Conservation (phyloP, 2,329 filamentous ascomycete genomes). For the Claviceps purpurea region DNA sequence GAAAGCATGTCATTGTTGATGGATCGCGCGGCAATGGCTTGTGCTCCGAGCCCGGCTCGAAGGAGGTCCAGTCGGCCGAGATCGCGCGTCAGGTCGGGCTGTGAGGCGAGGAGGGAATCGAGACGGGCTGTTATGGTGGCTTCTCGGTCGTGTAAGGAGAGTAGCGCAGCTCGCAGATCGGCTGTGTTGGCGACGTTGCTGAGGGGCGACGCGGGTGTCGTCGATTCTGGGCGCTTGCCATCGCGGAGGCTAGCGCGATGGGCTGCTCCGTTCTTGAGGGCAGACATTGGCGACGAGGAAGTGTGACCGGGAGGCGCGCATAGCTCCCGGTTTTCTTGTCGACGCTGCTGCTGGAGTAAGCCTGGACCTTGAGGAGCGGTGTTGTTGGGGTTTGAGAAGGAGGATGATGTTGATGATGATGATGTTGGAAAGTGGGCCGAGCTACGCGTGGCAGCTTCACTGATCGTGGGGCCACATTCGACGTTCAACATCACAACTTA, state of each 20-base stretch:
- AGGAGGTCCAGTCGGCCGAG: slow-evolving; percentile 78
- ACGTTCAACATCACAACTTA: background rate
- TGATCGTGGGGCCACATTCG: background rate
- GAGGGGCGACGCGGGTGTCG: slow-evolving; percentile 27
- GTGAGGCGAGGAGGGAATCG: slow-evolving; percentile 63
- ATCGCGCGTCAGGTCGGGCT: slow-evolving; percentile 77
- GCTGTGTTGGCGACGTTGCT: slow-evolving; percentile 60
- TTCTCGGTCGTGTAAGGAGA: slow-evolving; percentile 64
- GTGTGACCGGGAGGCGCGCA: slow-evolving; percentile 27
- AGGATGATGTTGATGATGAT: background rate
- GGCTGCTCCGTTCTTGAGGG: slow-evolving; percentile 30
- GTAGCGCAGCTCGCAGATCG: slow-evolving; percentile 67
- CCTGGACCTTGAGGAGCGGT: background rate
- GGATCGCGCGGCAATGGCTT: slow-evolving; percentile 68
- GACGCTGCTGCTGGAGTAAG: background rate
- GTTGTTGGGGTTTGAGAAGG: background rate
- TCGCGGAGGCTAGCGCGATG: slow-evolving; percentile 20
- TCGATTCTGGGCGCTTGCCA: slow-evolving; percentile 13
- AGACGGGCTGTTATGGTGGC: slow-evolving; percentile 59
- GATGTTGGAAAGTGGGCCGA: background rate
- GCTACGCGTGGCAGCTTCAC: background rate
- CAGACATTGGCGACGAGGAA: slow-evolving; percentile 32
- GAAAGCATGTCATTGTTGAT: slow-evolving; percentile 88
- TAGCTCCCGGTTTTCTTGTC: slow-evolving; percentile 21
- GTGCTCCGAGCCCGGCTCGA: slow-evolving; percentile 74